phyloP scores from a whole-genome alignment of 2,329 filamentous ascomycete species.

The Fusarium subglutinans region DNA sequence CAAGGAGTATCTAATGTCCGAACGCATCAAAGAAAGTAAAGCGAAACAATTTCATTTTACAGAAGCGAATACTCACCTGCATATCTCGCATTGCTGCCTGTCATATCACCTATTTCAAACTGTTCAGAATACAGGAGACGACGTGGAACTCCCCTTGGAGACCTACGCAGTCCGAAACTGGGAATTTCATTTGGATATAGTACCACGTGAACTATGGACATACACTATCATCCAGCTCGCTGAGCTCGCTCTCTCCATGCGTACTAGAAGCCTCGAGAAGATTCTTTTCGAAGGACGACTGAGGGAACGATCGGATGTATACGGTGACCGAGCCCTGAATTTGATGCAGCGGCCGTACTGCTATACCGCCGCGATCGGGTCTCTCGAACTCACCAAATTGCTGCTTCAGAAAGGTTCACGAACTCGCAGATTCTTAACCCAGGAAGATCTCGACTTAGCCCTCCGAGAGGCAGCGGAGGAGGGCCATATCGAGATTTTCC shows the following conservation, averaged over 20 bases:
- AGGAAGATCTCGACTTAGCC: not conserved
- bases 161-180: rapidly evolving
- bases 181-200: rapidly evolving
- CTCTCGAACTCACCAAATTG: rapidly evolving
- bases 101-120: rapidly evolving
- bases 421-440: rapidly evolving
- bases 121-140: rapidly evolving
- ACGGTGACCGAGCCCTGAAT: rapidly evolving
- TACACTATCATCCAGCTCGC: rapidly evolving
- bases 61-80: rapidly evolving
- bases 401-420: not conserved
- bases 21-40: not conserved
- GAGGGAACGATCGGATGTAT: rapidly evolving
- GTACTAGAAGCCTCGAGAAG: rapidly evolving
- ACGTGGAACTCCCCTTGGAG: rapidly evolving
- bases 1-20: not conserved
- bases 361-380: rapidly evolving
- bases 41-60: rapidly evolving
- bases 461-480: rapidly evolving
- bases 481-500: rapidly evolving
- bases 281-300: rapidly evolving
- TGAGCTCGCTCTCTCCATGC: not conserved
- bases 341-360: not conserved
- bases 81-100: rapidly evolving
- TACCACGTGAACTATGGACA: not conserved